Evolutionary conservation across 2,329 filamentous ascomycete species (phyloP).

Genomic region (Massarina eburnea): DNA sequence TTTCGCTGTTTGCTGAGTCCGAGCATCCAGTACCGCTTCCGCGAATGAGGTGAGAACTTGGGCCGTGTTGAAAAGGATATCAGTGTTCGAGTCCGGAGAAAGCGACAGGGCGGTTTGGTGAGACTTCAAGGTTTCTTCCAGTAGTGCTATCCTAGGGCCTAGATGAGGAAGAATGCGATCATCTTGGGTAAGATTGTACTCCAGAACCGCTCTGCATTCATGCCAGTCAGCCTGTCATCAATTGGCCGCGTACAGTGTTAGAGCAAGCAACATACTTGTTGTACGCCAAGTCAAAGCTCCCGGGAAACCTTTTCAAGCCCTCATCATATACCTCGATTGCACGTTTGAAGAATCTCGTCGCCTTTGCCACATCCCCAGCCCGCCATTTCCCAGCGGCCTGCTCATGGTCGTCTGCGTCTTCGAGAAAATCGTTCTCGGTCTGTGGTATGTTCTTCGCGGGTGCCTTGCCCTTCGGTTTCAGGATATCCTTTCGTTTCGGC

Average conservation of each 20-base stretch:
- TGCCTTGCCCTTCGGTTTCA: slow-evolving; percentile 32
- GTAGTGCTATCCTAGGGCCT: slow-evolving; percentile 56
- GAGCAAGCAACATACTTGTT: slow-evolving; percentile 60
- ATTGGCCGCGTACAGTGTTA: too few species aligned
- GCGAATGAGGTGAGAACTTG: slow-evolving; percentile 69
- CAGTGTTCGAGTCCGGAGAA: slow-evolving; percentile 61
- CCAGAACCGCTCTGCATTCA: slow-evolving; percentile 61
- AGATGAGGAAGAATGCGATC: slow-evolving; percentile 62
- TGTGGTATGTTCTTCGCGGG: slow-evolving; percentile 51
- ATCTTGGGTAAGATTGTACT: slow-evolving; percentile 71
- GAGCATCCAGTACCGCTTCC: slow-evolving; percentile 60
- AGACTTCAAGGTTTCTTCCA: slow-evolving; percentile 63
- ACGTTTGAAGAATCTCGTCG: slow-evolving; percentile 62
- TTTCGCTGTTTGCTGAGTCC: slow-evolving; percentile 43
- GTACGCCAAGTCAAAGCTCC: slow-evolving; percentile 70
- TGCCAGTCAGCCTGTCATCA: too few species aligned
- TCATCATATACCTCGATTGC: slow-evolving; percentile 68
- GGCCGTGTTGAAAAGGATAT: slow-evolving; percentile 71
- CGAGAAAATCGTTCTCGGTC: slow-evolving; percentile 68
- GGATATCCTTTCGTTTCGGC: slow-evolving; percentile 33
- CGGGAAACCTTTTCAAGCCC: slow-evolving; percentile 62
- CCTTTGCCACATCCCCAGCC: slow-evolving; percentile 68
- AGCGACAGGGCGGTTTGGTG: slow-evolving; percentile 64
- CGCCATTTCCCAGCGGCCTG: slow-evolving; percentile 75
- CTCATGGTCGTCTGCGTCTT: slow-evolving; percentile 68